phyloP scores from a whole-genome alignment of 495 filamentous ascomycete species.

The Thermothielavioides terrestris region DNA sequence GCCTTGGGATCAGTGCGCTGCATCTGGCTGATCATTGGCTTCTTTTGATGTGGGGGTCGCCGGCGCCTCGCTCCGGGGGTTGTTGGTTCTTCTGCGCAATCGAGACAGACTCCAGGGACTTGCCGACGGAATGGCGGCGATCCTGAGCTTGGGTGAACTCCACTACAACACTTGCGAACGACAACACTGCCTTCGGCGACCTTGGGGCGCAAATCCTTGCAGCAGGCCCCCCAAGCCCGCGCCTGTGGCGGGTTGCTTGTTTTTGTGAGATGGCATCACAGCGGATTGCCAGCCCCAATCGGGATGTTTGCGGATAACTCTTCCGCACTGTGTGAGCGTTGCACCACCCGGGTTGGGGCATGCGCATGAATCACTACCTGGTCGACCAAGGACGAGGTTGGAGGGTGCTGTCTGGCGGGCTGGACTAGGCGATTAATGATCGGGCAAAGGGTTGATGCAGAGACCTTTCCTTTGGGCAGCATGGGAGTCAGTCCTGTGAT shows the following conservation, averaged over 20 bases:
- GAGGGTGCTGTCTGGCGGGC: no score
- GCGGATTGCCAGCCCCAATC: not conserved
- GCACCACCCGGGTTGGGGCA: no score
- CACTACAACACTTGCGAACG: no score
- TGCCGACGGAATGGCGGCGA: not conserved
- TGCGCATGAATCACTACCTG: no score
- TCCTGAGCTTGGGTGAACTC: not conserved
- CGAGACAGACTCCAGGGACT: not conserved
- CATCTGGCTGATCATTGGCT: not conserved
- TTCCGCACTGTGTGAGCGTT: not conserved
- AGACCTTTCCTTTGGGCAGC: no score
- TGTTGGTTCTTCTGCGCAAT: not conserved
- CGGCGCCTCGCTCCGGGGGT: no score
- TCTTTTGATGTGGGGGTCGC: not conserved
- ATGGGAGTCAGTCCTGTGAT: no score
- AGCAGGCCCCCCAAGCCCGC: not conserved
- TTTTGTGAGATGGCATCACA: not conserved
- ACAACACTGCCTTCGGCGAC: not conserved
- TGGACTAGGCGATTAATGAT: no score
- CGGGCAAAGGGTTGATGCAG: no score
- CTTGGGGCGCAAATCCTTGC: not conserved
- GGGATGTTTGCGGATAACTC: no score
- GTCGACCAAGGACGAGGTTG: no score
- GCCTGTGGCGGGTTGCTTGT: not conserved
- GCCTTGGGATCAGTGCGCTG: not conserved